These are phyloP conservation scores for Daedalea quercina DNA, from an alignment of 768 basidiomycete species.

Conservation along the genomic window DNA sequence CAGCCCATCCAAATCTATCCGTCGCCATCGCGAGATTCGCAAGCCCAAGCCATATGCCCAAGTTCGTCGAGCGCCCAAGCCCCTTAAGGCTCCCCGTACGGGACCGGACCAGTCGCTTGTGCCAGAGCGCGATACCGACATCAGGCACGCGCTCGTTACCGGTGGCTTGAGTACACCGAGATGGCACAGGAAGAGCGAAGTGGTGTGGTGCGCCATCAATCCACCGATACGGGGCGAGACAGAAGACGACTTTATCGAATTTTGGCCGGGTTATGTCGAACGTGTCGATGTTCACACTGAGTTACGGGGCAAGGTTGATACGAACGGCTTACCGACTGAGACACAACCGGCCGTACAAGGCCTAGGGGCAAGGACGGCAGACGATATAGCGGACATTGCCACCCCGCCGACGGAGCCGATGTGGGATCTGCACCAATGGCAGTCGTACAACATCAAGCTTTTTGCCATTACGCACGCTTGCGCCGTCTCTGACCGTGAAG, in stretches of 20 bases:
- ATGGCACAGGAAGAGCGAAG: constrained; percentile 62
- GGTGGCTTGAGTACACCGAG: constrained; percentile 41
- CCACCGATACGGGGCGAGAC: constrained; percentile 38
- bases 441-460: constrained; percentile 61
- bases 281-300: constrained; percentile 27
- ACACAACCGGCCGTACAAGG: no score
- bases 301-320: neutral
- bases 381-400: no score
- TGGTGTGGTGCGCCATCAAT: constrained; percentile 62
- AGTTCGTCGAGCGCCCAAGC: constrained; percentile 31
- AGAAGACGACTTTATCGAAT: constrained; percentile 42
- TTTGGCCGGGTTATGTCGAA: constrained; percentile 72
- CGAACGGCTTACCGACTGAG: neutral
- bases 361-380: no score
- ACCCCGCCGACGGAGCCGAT: constrained; percentile 30
- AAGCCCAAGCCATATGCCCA: constrained; percentile 30
- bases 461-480: constrained; percentile 42
- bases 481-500: constrained; percentile 35
- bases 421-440: constrained; percentile 58
- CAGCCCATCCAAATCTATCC: neutral
- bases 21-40: constrained; percentile 14
- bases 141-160: constrained; percentile 48
- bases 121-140: constrained; percentile 57
- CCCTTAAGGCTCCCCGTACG: constrained; percentile 20
- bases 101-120: constrained; percentile 44